These are phyloP conservation scores for Phytophthora sp. DNA, from an alignment of 352 stramenopile genomes.

Conservation along the genomic window DNA sequence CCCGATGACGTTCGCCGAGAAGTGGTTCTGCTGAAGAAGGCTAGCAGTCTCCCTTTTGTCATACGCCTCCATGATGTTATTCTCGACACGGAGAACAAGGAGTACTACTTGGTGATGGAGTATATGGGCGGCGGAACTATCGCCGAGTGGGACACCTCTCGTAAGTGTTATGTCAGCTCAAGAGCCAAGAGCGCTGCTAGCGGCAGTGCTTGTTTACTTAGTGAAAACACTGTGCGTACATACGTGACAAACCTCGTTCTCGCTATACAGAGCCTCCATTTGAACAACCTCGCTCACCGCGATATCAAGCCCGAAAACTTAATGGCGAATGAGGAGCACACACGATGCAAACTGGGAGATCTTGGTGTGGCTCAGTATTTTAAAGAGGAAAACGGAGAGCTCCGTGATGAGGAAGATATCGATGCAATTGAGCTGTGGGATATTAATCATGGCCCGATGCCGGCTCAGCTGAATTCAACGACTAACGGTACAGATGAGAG, in stretches of 20 bases:
- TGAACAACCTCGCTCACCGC: constrained; percentile 77
- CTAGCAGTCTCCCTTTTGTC: constrained; percentile 66
- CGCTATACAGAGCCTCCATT: constrained; percentile 77
- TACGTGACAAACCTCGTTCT: constrained; percentile 71
- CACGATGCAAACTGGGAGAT: constrained; percentile 81
- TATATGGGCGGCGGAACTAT: constrained; percentile 85
- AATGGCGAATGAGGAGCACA: constrained; percentile 62
- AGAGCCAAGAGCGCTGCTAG: constrained; percentile 38
- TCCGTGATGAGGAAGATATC: constrained; percentile 59
- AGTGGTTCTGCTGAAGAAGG: constrained; percentile 82
- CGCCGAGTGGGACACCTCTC: constrained; percentile 73
- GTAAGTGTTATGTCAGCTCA: constrained; percentile 66
- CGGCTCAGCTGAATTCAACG: neutral
- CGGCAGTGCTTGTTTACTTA: constrained; percentile 43
- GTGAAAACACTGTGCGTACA: constrained; percentile 51
- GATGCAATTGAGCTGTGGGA: constrained; percentile 57
- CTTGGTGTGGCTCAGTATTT: constrained; percentile 86
- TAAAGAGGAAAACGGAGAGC: constrained; percentile 53
- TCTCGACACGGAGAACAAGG: constrained; percentile 55
- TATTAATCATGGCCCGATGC: constrained; percentile 31
- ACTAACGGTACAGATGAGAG: neutral
- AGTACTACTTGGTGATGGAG: constrained; percentile 86
- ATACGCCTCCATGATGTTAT: constrained; percentile 81
- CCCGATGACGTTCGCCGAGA: constrained; percentile 71
- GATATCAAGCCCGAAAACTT: constrained; percentile 90